Percentiles rank a stretch among this genome's conserved stretches.
phyloP scores from a whole-genome alignment of 805 yeast genomes.

The Saccharomyces eubayanus region DNA sequence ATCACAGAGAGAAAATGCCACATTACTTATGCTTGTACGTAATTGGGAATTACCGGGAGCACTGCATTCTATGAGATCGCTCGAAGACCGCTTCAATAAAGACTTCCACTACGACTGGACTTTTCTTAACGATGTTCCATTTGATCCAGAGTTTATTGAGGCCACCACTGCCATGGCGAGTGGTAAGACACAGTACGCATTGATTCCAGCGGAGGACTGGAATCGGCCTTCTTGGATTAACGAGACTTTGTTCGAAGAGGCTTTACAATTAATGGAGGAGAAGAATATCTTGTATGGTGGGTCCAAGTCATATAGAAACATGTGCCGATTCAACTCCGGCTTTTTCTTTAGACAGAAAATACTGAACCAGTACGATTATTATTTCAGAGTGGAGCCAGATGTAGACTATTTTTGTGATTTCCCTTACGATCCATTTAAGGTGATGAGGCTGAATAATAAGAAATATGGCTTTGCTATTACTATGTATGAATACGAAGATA shows the following conservation, averaged over 20 bases:
- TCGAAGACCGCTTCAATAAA: slow-evolving; percentile 67
- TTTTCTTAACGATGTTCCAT: slow-evolving; percentile 66
- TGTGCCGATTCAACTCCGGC: slow-evolving; percentile 94
- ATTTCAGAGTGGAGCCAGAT: slow-evolving; percentile 93
- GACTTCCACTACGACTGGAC: slow-evolving; percentile 70
- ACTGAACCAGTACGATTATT: slow-evolving; percentile 68
- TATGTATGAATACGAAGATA: slow-evolving; percentile 70
- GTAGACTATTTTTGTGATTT: slow-evolving; percentile 84
- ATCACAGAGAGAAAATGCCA: slow-evolving; percentile 48
- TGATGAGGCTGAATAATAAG: slow-evolving; percentile 67
- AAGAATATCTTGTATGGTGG: slow-evolving; percentile 55
- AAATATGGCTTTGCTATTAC: slow-evolving; percentile 84
- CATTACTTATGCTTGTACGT: slow-evolving; percentile 78
- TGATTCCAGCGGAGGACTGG: slow-evolving; percentile 68
- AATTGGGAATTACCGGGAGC: slow-evolving; percentile 75
- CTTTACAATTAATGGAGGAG: slow-evolving; percentile 37
- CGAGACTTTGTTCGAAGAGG: slow-evolving; percentile 41
- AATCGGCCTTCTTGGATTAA: slow-evolving; percentile 66
- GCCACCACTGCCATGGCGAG: slow-evolving; percentile 51
- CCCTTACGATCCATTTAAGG: slow-evolving; percentile 72
- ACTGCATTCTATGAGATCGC: slow-evolving; percentile 61
- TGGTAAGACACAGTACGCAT: slow-evolving; percentile 60
- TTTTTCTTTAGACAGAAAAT: slow-evolving; percentile 75
- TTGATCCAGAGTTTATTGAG: slow-evolving; percentile 52
- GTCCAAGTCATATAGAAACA: slow-evolving; percentile 68